Conservation (phyloP, 345 rosid genomes). For the Syzygium jambos region DNA sequence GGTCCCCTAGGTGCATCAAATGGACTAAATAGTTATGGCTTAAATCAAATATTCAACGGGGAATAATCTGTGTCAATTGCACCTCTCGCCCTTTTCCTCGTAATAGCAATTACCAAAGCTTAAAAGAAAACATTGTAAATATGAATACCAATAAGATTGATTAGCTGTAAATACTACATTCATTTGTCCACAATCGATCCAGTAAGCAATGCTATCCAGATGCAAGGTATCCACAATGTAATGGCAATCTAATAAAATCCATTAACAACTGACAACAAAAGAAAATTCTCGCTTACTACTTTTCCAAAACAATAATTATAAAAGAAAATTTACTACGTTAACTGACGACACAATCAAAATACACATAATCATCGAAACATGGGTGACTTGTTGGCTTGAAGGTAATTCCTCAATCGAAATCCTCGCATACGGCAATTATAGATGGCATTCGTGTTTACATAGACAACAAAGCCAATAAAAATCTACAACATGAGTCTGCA, state of each 20-base stretch:
- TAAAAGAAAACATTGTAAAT: not conserved
- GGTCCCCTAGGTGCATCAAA: no score
- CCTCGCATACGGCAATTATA: not conserved
- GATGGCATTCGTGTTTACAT: not conserved
- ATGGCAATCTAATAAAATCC: not conserved
- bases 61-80: not conserved
- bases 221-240: not conserved
- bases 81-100: not conserved
- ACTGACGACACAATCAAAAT: not conserved
- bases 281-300: not conserved
- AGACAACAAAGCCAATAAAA: not conserved
- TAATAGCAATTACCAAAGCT: not conserved
- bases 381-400: not conserved
- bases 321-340: not conserved
- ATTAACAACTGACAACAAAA: not conserved
- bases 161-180: not conserved
- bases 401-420: not conserved
- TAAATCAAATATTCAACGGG: not conserved
- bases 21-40: not conserved
- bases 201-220: not conserved
- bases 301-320: not conserved
- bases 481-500: not conserved
- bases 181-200: not conserved
- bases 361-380: not conserved
- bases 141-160: not conserved